Percentiles rank a stretch among this genome's conserved stretches.
phyloP scores from a whole-genome alignment of 1,284 basidiomycete species.

The Peniophora sp. region DNA sequence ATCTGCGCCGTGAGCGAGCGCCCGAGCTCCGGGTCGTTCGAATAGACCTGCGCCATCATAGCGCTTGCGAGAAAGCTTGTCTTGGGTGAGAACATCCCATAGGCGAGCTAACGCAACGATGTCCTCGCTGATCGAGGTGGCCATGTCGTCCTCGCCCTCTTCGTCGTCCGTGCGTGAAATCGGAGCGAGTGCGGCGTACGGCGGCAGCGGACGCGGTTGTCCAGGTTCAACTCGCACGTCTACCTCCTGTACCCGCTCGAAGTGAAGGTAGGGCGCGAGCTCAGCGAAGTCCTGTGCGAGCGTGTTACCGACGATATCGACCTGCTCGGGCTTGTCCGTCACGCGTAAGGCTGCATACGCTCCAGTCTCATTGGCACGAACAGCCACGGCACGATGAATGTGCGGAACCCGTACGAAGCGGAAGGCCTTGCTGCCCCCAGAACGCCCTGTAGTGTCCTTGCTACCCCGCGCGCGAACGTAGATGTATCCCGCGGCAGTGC shows the following conservation, averaged over 20 bases:
- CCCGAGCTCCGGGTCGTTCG: slow-evolving; percentile 4
- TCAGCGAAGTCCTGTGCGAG: slow-evolving; percentile 64
- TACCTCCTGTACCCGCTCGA: slow-evolving; percentile 2
- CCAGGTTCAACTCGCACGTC: slow-evolving; percentile 5
- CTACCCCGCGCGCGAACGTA: slow-evolving; percentile 70
- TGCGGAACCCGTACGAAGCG: slow-evolving; percentile 81
- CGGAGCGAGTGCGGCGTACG: neutral
- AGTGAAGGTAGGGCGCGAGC: slow-evolving; percentile 47
- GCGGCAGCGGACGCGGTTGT: neutral
- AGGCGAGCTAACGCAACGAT: slow-evolving; percentile 35
- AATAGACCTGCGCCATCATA: slow-evolving; percentile 17
- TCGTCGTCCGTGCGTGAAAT: slow-evolving; percentile 13
- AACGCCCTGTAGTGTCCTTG: slow-evolving; percentile 27
- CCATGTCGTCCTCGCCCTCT: slow-evolving; percentile 24
- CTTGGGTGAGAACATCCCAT: slow-evolving; percentile 28
- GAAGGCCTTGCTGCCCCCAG: slow-evolving; percentile 45
- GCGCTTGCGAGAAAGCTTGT: slow-evolving; percentile 12
- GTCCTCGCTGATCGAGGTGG: slow-evolving; percentile 37
- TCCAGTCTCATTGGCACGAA: slow-evolving; percentile 84
- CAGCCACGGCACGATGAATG: slow-evolving; percentile 79
- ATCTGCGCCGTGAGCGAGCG: slow-evolving; percentile 52
- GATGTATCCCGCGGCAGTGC: slow-evolving; percentile 92
- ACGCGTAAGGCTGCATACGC: slow-evolving; percentile 83
- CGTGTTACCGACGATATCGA: slow-evolving; percentile 51
- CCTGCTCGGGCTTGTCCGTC: slow-evolving; percentile 58